Base-by-base conservation (phyloP, 1,284 basidiomycete species). In the Cutaneotrichosporon sp. region DNA sequence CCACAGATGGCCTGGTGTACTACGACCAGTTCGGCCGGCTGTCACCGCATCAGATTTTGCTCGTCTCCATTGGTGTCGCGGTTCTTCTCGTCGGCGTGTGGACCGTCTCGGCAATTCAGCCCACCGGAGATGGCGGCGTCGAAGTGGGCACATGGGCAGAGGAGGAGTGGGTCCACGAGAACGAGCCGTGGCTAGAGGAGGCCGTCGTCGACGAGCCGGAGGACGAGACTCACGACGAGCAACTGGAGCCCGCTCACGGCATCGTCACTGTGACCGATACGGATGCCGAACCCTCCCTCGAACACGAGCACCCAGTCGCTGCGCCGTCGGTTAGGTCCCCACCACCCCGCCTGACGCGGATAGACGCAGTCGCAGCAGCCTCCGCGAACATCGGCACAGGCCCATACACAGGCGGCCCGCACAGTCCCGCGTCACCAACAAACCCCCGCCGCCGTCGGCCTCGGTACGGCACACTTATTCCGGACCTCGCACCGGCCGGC, bases 81-180 rank as follows among this genome's bases (percentile, higher is more conserved):
- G 72, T 93, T 4, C 80, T 97, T 2, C 81, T 97, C 8, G 80
- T 82, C 1, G 93, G 92, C 3, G 92, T 97, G 0, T 96, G 90
- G 87, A 82, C 89, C 19, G 88, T 97, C 41, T 78, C 76, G 5
- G 65, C 78, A 14, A 68, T 75, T 27, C 66, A 71, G 50, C 67
- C 72, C 1, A 65, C 66, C 0, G 70, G 71, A 6, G 58, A 69
- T 46, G 68, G 70, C 16, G 72, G 70, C 4, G 70, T 76, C 20
- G 74, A 75, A 22, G 63, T 76, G 7, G 74, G 74, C 17, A 71
- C 70, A 7, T 76, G 75, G 75, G 70, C 68, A 1, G 75, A 75
- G 47, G 69, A 70, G 32, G 66, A 67, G 34, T 46, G 33, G 55
- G 29, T 31, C 14, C 37, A 42, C 20, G 72, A 75, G 50, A 63